Base-by-base conservation (phyloP, 2,329 filamentous ascomycete species). In the Amesomyces nigricolor region DNA sequence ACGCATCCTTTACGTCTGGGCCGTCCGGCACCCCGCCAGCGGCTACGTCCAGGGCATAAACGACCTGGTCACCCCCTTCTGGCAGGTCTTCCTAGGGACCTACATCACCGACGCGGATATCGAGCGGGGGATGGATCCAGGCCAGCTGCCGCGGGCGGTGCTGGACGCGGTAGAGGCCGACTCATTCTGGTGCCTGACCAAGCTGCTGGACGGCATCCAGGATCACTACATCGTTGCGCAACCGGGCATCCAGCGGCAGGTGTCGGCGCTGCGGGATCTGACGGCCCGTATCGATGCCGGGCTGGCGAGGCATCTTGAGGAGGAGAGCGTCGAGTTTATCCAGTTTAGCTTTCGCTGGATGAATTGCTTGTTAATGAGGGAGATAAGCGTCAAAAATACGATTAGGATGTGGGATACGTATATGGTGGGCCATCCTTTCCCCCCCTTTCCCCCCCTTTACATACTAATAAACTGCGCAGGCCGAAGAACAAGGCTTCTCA, bases 321-420 rank as follows among this genome's bases (percentile, higher is more conserved):
- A 81, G 22, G 91, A 97, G 71, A 87, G 91, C 32, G 90, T 99
- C 29, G 94, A 99, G 69, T 99, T 99, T 67, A 99, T 99, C 66
- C 94, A 99, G 68, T 99, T 99, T 73, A 96, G 91, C 72, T 99
- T 99, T 70, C 82, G 94, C 54, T 99, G 94, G 94, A 99, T 99
- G 94, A 99, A 99, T 67, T 99, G 94, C 71, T 81, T 99, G 51
- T 78, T 99, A 62, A 99, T 99, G 94, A 83, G 94, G 61, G 94
- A 99, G 73, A 88, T 99, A 62, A 96, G 88, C 68, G 92, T 99
- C 55, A 89, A 86, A 70, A 97, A 96, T 69, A 96, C 91, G 0
- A 95, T 99, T 61, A 81, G 94, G 64, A 99, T 99, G 94, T 99
- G 94, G 94, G 94, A 99, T 72, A 99, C 94, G 26, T 99, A 99